Base-by-base conservation (phyloP, 805 yeast species). In the Dipodascus albidus region DNA sequence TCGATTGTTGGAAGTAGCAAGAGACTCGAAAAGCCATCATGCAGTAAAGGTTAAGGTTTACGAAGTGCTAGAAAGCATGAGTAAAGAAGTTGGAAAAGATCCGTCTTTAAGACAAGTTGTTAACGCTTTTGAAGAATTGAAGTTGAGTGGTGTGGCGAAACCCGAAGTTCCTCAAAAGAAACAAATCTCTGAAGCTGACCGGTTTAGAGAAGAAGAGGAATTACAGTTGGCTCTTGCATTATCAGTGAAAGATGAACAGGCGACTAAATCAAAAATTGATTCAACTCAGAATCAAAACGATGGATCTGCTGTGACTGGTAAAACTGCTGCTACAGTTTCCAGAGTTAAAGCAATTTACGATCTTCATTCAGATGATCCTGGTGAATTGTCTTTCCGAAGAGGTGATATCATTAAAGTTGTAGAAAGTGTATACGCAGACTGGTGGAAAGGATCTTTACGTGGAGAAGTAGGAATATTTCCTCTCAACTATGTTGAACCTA, bases 381-480 rank as follows among this genome's bases (percentile, higher is more conserved):
- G 90, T 57, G 97, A 93, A 59, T 74, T 91, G 48, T 82, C 95
- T 1, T 91, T 93, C 69, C 74, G 81, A 50, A 82, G 82, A 62
- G 97, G 96, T 44, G 98, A 91, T 64, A 74, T 87, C 14, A 90
- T 91, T 50, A 83, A 84, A 0, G 96, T 93, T 0, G 74, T 90
- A 35, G 98, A 90, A 61, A 76, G 84, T 15, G 95, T 86, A 3
- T 90, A 89, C 66, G 76, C 87, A 57, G 98, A 91, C 64, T 91
- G 99, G 99, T 87, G 96, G 84, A 77, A 87, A 59, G 99, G 99
- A 15, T 79, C 91, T 3, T 69, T 91, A 51, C 75, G 78, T 53
- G 96, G 96, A 0, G 77, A 76, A 53, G 74, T 81, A 51, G 99
- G 99, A 19, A 83, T 93, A 14, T 89, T 91, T 68, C 99, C 99